Base-by-base conservation (phyloP, 345 rosid genomes). In the Populus davidiana region DNA sequence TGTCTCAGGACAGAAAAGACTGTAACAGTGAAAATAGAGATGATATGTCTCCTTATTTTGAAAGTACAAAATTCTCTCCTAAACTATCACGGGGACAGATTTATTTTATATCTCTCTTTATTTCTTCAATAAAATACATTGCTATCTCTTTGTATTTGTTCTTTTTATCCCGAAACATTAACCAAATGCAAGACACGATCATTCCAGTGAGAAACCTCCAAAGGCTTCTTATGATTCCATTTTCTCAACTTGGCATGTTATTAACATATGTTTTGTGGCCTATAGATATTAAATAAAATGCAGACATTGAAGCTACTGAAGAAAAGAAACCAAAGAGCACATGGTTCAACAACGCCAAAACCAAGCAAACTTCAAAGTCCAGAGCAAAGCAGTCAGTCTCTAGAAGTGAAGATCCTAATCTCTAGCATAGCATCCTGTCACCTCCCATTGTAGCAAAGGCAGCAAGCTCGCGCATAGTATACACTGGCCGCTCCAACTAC, bases 131-230 rank as follows among this genome's bases (percentile, higher is more conserved):
- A 33, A 33, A 33, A 33, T 33, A 33, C 36, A 33, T 33, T 33
- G 36, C 36, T 33, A 33, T 33, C 5, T 33, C 36, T 33, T 33
- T 33, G 5, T 33, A 33, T 33, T 33, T 33, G 36, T 4, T 4
- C 36, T 4, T 33, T 33, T 33, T 33, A 33, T 33, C 36, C 36
- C 36, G 36, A 33, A 33, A 33, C 5, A 33, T 0, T 4, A 33
- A 33, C 36, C 36, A 33, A 33, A 33, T 33, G 36, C 36, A 82
- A 78, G 94, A 83, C 59, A 84, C 61, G 80, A 94, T 91, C 82
- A 94, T 80, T 83, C 97, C 97, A 41, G 97, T 92, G 88, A 94
- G 97, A 88, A 47, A 90, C 84, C 86, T 87, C 97, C 61, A 90
- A 79, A 0, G 98, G 98, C 72, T 87, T 91, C 56, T 87, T 71